Percentiles rank a stretch among this genome's conserved stretches.
Evolutionary conservation across 345 rosid genomes (phyloP).

Genomic region (Gossypium arboreum): DNA sequence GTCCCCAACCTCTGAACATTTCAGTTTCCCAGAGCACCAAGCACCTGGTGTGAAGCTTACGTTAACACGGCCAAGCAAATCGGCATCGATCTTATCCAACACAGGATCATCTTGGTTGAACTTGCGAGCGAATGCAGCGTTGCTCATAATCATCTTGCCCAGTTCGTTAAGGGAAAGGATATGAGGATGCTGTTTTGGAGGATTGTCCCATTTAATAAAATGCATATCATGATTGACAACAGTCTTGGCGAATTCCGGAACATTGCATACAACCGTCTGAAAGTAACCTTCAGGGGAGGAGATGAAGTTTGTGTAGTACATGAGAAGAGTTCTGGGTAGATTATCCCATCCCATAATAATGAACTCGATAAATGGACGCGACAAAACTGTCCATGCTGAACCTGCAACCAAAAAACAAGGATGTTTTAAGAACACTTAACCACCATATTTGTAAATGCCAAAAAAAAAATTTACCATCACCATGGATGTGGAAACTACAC

Average conservation of each 20-base stretch:
- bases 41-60: constrained; percentile 87
- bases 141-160: constrained; percentile 56
- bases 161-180: constrained; percentile 72
- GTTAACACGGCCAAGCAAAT: constrained; percentile 52
- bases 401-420: constrained; percentile 41
- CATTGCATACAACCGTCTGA: constrained; percentile 93
- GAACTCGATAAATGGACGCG: constrained; percentile 81
- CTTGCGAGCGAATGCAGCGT: constrained; percentile 88
- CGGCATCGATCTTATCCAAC: constrained; percentile 67
- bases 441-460: background rate
- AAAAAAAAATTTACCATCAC: constrained; percentile 5
- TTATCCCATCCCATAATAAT: constrained; percentile 99
- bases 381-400: constrained; percentile 97
- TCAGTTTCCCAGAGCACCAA: constrained; percentile 79
- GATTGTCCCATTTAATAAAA: constrained; percentile 91
- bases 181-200: constrained; percentile 93
- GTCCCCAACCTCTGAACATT: constrained; percentile 67
- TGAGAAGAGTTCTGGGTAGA: constrained; percentile 82
- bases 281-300: constrained; percentile 98
- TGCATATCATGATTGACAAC: constrained; percentile 89
- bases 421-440: background rate
- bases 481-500: background rate
- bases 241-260: constrained; percentile 63
- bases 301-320: constrained; percentile 92
- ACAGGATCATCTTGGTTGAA: constrained; percentile 54